Base-by-base conservation (phyloP, 2,329 filamentous ascomycete genomes). In the Penicillium verrucosum region DNA sequence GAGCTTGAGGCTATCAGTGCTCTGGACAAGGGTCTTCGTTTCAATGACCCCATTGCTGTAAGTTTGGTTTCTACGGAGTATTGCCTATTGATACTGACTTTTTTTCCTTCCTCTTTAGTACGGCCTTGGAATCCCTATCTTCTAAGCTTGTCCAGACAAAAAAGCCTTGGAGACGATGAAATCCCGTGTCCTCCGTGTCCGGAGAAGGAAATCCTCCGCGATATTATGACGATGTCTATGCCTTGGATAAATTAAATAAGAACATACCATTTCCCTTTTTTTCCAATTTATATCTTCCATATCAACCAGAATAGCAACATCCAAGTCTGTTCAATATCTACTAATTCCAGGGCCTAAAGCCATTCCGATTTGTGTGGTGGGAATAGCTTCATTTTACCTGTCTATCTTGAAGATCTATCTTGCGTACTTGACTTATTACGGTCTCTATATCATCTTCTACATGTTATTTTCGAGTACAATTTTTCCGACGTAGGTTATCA, bases 1-100 rank as follows among this genome's bases (percentile, higher is more conserved):
- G 90, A 93, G 58, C 77, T 94, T 56, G 78, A 87, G 61, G 78
- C 80, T 58, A 92, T 92, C 70, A 81, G 80, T 57, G 80, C 73
- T 47, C 78, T 92, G 71, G 83, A 92, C 73, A 76, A 80, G 66
- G 79, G 82, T 61, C 78, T 91, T 70, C 84, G 88, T 68, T 92
- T 92, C 77, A 92, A 92, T 77, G 85, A 91, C 76, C 89, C 89
- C 51, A 78, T 83, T 59, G 86, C 85, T 72, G 86, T 88, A 68
- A 83, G 85, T 81, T 51, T n/a, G 3, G 3, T 21, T 4, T 18
- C 16, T 27, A 1, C 1, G 16, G 6, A 16, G 16, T 38, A n/a
- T 21, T 32, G 3, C 5, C 12, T 25, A 10, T n/a, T 14, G 8
- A 37, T 47, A 16, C 44, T 61, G 25, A 62, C 50, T 18, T 70